Conservation (phyloP, 2,329 filamentous ascomycete genomes). For the Metarhizium album region DNA sequence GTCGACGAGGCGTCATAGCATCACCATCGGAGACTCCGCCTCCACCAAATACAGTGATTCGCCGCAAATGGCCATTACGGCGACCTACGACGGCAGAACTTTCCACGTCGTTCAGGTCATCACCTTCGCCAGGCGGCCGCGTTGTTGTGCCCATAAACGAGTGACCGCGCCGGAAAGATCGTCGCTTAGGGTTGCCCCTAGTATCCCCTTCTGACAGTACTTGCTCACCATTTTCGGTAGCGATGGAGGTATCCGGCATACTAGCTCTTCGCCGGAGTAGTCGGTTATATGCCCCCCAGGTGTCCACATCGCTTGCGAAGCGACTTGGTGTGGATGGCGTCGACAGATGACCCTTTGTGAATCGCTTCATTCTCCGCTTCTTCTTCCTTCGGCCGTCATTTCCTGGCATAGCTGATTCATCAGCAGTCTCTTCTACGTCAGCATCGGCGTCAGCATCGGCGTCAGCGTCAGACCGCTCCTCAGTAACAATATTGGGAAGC, state of each 20-base stretch:
- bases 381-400: conserved; percentile 32
- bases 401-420: conserved; percentile 50
- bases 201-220: conserved; percentile 69
- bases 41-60: conserved; percentile 54
- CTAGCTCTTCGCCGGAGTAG: conserved; percentile 55
- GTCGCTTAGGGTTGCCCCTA: conserved; percentile 45
- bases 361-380: conserved; percentile 52
- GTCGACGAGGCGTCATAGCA: conserved; percentile 42
- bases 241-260: conserved; percentile 43
- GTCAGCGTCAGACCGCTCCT: conserved; percentile 37
- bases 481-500: conserved; percentile 42
- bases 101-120: conserved; percentile 42
- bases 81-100: conserved; percentile 35
- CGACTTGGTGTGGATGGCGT: conserved; percentile 54
- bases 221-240: conserved; percentile 39
- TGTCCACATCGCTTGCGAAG: conserved; percentile 29
- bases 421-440: conserved; percentile 53
- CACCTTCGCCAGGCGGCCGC: conserved; percentile 29
- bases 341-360: conserved; percentile 45
- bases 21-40: conserved; percentile 56
- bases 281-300: conserved; percentile 30
- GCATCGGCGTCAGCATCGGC: conserved; percentile 27
- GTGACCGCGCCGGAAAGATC: conserved; percentile 43
- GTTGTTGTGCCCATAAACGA: conserved; percentile 44
- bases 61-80: conserved; percentile 52